These are phyloP conservation scores for Scheffersomyces spartinae DNA, from an alignment of 805 yeast genomes.

Conservation along the genomic window DNA sequence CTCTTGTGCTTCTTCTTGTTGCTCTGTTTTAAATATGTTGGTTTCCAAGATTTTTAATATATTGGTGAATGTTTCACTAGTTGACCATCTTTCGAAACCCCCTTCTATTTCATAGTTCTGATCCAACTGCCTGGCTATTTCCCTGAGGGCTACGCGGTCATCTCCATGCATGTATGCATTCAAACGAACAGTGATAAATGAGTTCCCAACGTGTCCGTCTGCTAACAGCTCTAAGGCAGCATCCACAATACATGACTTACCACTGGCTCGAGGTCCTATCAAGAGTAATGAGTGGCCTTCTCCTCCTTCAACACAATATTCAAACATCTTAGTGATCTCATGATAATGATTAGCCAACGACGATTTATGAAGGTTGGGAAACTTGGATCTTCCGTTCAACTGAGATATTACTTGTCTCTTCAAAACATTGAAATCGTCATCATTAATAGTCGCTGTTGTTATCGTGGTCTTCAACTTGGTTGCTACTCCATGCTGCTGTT, in stretches of 20 bases:
- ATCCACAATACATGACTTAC: constrained; percentile 58
- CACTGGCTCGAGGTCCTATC: constrained; percentile 72
- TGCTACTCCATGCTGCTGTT: neutral
- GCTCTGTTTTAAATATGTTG: constrained; percentile 9
- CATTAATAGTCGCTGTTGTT: constrained; percentile 1
- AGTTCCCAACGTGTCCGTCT: constrained; percentile 25
- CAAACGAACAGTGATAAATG: constrained; percentile 51
- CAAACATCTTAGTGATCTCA: constrained; percentile 47
- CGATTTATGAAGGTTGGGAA: constrained; percentile 9
- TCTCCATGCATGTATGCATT: constrained; percentile 65
- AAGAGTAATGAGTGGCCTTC: constrained; percentile 77
- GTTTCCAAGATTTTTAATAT: constrained; percentile 43
- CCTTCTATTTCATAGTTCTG: constrained; percentile 11
- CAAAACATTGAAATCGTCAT: constrained; percentile 7
- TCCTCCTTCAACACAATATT: constrained; percentile 49
- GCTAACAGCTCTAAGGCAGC: constrained; percentile 39
- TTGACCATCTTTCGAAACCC: constrained; percentile 37
- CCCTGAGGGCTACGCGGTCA: constrained; percentile 71
- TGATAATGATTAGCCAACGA: constrained; percentile 20
- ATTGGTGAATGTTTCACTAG: constrained; percentile 50
- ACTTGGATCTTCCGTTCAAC: constrained; percentile 6
- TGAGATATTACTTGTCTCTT: constrained; percentile 11
- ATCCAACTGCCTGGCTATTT: constrained; percentile 79
- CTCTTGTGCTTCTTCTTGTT: constrained; percentile 7
- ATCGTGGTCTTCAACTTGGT: constrained; percentile 1